Evolutionary conservation across 2,329 filamentous ascomycete genomes (phyloP), one percentile per base, ranked within the genome.

Genomic region (Diaporthe batatas): DNA sequence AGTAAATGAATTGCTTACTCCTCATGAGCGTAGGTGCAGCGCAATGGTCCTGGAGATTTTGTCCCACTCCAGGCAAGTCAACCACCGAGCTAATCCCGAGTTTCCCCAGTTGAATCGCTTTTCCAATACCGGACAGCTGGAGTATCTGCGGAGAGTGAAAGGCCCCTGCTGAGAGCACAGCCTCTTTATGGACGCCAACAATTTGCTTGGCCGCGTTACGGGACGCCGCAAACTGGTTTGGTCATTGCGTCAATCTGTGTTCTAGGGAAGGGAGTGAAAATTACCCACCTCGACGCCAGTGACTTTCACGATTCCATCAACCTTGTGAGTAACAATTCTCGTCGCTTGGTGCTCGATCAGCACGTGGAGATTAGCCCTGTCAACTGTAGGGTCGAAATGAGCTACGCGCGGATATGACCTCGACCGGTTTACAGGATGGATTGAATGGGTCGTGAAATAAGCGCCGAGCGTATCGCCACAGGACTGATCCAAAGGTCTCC

Each of bases 31-130:
- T 59, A 14, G n/a, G 6, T 11, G 34, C 55, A 25, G 42, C 8
- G 7, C 42, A 59, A 39, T 59, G 55, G n/a, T 59, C 55, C 55
- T 59, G 55, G 12, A 59, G 55, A 25, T 59, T 59, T 25, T 39
- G 36, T 39, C 55, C 55, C 34, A 59, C 55, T 25, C 55, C 55
- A 14, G 55, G 34, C 34, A 59, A 21, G 7, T 59, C 55, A 18
- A 59, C 34, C 6, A 59, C 55, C 36, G 14, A 42, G n/a, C 18
- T 42, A 36, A 59, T 42, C n/a, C 55, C 55, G 1, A 59, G 34
- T 8, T 59, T 42, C 25, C 14, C 3, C 34, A 59, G 39, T 11
- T 6, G 34, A 10, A 1, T 59, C 14, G 55, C 18, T 14, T 34
- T 59, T 25, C 55, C 55, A 42, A 59, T 59, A 42, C 55, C 55